Evolutionary conservation across 1,284 basidiomycete genomes (phyloP), one percentile per base, ranked within the genome.

Genomic region (Apiotrichum sp.): DNA sequence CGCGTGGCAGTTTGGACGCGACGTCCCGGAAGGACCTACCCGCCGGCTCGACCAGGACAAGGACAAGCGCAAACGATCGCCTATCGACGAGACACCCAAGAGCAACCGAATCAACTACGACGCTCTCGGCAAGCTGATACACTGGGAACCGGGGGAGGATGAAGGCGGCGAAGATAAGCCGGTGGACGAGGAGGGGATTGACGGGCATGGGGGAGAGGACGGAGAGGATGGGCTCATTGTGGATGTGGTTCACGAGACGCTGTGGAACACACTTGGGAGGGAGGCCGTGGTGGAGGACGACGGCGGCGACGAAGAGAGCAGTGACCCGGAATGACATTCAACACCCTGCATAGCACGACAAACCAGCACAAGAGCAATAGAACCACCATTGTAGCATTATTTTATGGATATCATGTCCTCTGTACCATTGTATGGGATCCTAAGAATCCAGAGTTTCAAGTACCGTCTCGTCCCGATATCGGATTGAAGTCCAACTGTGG

Each of bases 1-100:
- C 7, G 44, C 40, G 11, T 60, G 58, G 58, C 5, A 13, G 1
- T 45, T 47, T 22, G 33, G 22, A 2, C 45, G 52, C 13, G 14
- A 35, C 11, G 38, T 60, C 2, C 49, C 52, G 0, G 58, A 60
- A 50, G 50, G 52, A 40, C 4, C 7, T 10, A 38, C 29, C 1
- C 13, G 16, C 35, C 47, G 22, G 8, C 16, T 39, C 35, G 47
- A 48, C 45, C 6, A 22, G 10, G 33, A 36, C 34, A 10, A 9
- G 36, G 14, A 10, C 36, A 14, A 38, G 8, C 10, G 36, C 36
- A 38, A 38, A 14, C 2, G 36, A 29, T 29, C 29, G 3, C 29
- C 29, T 29, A 29, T 29, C 29, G 29, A 29, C 29, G 29, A 29
- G 29, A 3, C 29, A 3, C 29, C 29, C 29, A 29, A 29, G 29